Conservation (phyloP, 441 rosid genomes). For the Bocquillonia castaneifolia region DNA sequence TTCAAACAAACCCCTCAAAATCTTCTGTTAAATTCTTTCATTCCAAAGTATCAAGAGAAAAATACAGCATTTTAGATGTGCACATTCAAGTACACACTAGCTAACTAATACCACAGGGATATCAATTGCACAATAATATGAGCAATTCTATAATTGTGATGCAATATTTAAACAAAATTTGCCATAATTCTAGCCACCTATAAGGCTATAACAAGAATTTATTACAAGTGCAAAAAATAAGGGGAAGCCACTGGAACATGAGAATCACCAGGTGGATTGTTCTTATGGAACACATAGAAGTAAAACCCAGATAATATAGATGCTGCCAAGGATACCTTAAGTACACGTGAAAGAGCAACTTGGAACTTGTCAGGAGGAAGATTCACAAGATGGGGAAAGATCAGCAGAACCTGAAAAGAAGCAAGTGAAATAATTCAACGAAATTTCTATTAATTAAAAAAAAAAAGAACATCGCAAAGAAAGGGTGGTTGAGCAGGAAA, state of each 20-base stretch:
- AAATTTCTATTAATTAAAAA: not conserved
- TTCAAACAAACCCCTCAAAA: not conserved
- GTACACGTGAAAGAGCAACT: slow-evolving; percentile 61
- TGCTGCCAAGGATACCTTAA: slow-evolving; percentile 52
- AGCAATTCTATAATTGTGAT: not conserved
- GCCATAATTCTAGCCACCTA: not conserved
- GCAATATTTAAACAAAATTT: not conserved
- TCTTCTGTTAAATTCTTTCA: not conserved
- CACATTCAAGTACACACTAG: not conserved
- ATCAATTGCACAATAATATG: not conserved
- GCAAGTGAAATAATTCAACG: slow-evolving; percentile 14
- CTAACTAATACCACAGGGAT: not conserved
- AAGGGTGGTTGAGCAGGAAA: not conserved
- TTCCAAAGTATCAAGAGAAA: not conserved
- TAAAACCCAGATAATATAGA: not conserved
- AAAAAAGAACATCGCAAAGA: not conserved
- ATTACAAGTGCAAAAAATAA: not conserved
- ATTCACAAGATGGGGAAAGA: slow-evolving; percentile 73
- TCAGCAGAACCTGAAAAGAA: slow-evolving; percentile 52
- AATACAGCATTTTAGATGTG: not conserved
- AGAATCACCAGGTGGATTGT: not conserved
- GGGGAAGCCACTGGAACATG: not conserved
- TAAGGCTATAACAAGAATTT: not conserved
- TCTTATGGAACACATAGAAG: not conserved
- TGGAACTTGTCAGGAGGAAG: slow-evolving; percentile 85